phyloP scores from a whole-genome alignment of 164 flowering plant species.

The Magnolia officinalis region DNA sequence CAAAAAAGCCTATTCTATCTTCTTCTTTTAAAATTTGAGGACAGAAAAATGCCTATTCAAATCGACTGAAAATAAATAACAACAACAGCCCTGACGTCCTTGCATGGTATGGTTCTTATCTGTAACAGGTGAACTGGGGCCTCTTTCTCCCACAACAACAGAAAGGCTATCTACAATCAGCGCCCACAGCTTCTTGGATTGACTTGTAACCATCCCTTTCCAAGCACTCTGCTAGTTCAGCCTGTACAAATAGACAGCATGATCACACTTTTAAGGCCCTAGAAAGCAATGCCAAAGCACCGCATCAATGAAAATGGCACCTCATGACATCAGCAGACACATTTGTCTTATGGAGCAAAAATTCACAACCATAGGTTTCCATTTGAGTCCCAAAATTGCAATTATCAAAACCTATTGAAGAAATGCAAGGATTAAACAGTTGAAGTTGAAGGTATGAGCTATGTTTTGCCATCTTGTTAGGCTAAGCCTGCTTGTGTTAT shows the following conservation, averaged over 20 bases:
- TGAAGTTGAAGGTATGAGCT: too few species aligned
- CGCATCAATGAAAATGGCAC: background rate
- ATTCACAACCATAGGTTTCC: too few species aligned
- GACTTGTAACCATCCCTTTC: constrained; percentile 92
- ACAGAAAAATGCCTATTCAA: too few species aligned
- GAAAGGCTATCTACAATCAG: constrained; percentile 57
- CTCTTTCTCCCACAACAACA: background rate
- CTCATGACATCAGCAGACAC: background rate
- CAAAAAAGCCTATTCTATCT: background rate
- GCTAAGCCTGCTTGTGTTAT: too few species aligned
- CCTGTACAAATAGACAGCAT: constrained; percentile 30
- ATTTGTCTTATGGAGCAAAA: too few species aligned
- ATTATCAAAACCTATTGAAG: too few species aligned
- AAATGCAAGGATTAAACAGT: too few species aligned
- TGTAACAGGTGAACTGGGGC: background rate
- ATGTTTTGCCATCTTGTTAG: too few species aligned
- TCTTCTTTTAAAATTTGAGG: too few species aligned
- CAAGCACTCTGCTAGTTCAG: constrained; percentile 76
- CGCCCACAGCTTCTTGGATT: constrained; percentile 78
- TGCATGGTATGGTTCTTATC: background rate
- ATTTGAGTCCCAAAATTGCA: too few species aligned
- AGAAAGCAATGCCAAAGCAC: background rate
- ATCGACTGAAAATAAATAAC: background rate
- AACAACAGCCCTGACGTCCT: background rate
- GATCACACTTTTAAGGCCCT: background rate